Base-by-base conservation (phyloP, 2,329 filamentous ascomycete species). In the Fusarium multiceps region DNA sequence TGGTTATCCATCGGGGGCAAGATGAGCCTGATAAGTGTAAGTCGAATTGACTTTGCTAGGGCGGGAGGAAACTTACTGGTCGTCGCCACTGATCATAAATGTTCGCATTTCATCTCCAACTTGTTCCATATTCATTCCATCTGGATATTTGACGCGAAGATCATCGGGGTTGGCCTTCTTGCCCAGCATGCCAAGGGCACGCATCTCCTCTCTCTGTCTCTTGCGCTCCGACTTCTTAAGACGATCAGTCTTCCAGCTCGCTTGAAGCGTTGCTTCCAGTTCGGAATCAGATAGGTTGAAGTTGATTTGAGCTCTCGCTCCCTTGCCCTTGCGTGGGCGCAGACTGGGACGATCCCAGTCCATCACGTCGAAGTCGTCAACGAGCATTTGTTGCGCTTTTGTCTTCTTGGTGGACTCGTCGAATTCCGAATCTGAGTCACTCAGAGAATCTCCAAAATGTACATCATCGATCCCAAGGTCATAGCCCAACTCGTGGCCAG, bases 1-100 rank as follows among this genome's bases (percentile, higher is more conserved):
- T 86, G 81, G 66, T 93, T 93, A 59, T 93, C 89, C 90, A 98
- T 97, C 0, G 95, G 93, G 5, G 95, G 93, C 25, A 98, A 83
- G 7, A 89, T 83, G 8, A 96, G 84, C 47, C 92, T 94, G 16
- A 6, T 18, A 68, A 30, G 30, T 23, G 37, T 55, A 8, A 66
- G 75, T 49, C 13, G 71, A 61, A n/a, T 20, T 62, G 11, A 10
- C 34, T 9, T 28, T 27, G 18, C 40, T 11, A 25, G 28, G 56
- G 20, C 18, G 40, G 23, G 13, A n/a, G 32, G 46, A 18, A 27
- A 23, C 86, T 75, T 82, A 93, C 90, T 85, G 90, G 72, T 89
- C 84, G 55, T 87, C 86, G 4, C 85, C 80, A 21, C 89, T 86
- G 27, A 88, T 77, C 23, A 98, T 80, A 76, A 98, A 98, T 3